Evolutionary conservation across 2,329 filamentous ascomycete genomes (phyloP).

Genomic region (Penicillium vulpinum): DNA sequence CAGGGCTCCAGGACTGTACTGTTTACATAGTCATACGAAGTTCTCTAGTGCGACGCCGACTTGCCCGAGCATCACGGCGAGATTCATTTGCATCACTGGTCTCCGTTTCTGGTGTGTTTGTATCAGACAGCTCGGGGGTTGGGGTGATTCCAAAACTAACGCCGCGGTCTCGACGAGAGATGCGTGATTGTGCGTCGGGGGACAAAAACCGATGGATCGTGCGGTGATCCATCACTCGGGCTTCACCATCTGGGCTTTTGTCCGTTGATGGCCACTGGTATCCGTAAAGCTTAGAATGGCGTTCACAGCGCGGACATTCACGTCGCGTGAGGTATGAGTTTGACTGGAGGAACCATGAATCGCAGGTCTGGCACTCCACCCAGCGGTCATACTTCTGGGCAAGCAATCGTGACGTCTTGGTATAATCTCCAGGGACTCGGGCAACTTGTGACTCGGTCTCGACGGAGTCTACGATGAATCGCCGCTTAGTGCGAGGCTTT

Average conservation of each 20-base stretch:
- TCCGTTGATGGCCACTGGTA: slow-evolving; percentile 97
- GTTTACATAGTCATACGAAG: slow-evolving; percentile 40
- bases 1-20: background rate
- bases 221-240: slow-evolving; percentile 77
- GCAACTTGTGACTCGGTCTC: slow-evolving; percentile 38
- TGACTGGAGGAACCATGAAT: slow-evolving; percentile 77
- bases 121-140: slow-evolving; percentile 41
- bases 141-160: slow-evolving; percentile 39
- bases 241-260: slow-evolving; percentile 71
- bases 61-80: slow-evolving; percentile 38
- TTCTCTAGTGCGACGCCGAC: slow-evolving; percentile 33
- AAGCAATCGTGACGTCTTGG: slow-evolving; percentile 73
- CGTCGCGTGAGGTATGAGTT: slow-evolving; percentile 84
- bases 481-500: slow-evolving; percentile 28
- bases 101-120: slow-evolving; percentile 39
- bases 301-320: slow-evolving; percentile 87
- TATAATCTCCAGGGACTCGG: slow-evolving; percentile 75
- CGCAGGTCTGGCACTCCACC: slow-evolving; percentile 87
- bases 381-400: slow-evolving; percentile 75
- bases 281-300: slow-evolving; percentile 93
- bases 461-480: slow-evolving; percentile 37
- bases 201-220: slow-evolving; percentile 80
- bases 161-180: slow-evolving; percentile 40
- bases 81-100: slow-evolving; percentile 38
- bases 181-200: slow-evolving; percentile 62